phyloP scores from a whole-genome alignment of 805 yeast genomes.

The Starmerella geochares region DNA sequence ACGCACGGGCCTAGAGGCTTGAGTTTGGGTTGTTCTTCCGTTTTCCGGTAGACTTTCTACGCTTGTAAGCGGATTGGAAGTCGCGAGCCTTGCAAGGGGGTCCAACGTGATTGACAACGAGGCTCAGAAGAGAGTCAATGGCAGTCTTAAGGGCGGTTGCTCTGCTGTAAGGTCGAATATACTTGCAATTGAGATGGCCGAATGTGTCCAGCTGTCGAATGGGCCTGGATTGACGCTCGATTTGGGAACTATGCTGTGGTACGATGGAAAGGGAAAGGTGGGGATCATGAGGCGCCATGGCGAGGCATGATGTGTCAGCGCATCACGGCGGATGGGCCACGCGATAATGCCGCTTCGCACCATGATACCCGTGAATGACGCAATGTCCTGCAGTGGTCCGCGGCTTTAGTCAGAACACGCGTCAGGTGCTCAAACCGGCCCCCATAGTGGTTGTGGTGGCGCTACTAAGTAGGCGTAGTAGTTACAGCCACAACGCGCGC shows the following conservation, averaged over 20 bases:
- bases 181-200: not conserved
- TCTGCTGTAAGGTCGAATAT: no score
- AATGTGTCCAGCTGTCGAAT: not conserved
- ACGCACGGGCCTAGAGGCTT: not conserved
- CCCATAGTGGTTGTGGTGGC: no score
- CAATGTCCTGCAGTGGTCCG: no score
- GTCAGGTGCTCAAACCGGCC: no score
- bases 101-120: not conserved
- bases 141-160: not conserved
- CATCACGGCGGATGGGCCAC: not conserved
- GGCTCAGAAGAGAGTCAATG: not conserved
- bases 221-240: not conserved
- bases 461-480: no score
- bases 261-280: constrained; percentile 6
- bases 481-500: no score
- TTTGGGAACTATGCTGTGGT: not conserved
- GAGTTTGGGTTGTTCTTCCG: not conserved
- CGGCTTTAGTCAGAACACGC: no score
- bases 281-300: constrained; percentile 3
- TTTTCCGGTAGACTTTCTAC: not conserved
- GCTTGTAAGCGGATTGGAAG: not conserved
- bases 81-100: not conserved
- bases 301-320: not conserved
- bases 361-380: constrained; percentile 1
- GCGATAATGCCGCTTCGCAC: not conserved